A percentile compares a stretch with the other conserved stretches of the same genome.
Evolutionary conservation across 352 stramenopile species (phyloP).

Genomic region (Phytopythium chamaehyphon): DNA sequence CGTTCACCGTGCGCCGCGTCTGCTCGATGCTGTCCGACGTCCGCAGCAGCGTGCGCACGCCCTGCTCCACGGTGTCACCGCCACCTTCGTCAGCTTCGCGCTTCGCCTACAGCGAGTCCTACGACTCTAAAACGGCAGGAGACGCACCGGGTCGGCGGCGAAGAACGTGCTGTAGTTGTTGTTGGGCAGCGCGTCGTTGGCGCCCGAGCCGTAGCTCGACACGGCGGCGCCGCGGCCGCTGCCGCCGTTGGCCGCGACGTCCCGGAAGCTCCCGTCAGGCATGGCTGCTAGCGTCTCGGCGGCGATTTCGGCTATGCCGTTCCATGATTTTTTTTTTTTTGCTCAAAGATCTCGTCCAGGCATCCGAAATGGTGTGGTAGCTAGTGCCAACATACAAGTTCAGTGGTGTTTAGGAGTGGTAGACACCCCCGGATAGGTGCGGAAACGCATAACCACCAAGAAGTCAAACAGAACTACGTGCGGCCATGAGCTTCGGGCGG

Average conservation of each 20-base stretch:
- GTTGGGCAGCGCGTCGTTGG: conserved; percentile 23
- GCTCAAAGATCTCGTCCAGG: not conserved
- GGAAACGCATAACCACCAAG: not conserved
- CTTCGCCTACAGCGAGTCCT: not conserved
- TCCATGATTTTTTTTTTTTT: conserved; percentile 3
- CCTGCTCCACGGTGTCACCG: conserved; percentile 20
- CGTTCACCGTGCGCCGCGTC: conserved; percentile 51
- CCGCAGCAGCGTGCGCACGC: conserved; percentile 55
- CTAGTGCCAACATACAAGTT: not conserved
- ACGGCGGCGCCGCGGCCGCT: conserved; percentile 13
- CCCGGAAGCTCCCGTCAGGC: conserved; percentile 38
- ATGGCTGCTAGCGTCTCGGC: not conserved
- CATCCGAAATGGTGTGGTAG: not conserved
- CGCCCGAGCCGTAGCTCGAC: conserved; percentile 21
- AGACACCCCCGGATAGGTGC: no score
- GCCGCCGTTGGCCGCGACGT: conserved; percentile 17
- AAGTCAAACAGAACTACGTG: not conserved
- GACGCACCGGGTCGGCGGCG: conserved; percentile 40
- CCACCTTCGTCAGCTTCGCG: not conserved
- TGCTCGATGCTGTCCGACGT: conserved; percentile 75
- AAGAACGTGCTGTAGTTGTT: conserved; percentile 75
- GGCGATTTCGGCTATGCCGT: not conserved
- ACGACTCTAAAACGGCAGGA: no score
- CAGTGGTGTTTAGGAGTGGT: no score
- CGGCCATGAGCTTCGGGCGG: conserved; percentile 76